phyloP scores from a whole-genome alignment of 306 rosid genomes.

The Quercus rubra region DNA sequence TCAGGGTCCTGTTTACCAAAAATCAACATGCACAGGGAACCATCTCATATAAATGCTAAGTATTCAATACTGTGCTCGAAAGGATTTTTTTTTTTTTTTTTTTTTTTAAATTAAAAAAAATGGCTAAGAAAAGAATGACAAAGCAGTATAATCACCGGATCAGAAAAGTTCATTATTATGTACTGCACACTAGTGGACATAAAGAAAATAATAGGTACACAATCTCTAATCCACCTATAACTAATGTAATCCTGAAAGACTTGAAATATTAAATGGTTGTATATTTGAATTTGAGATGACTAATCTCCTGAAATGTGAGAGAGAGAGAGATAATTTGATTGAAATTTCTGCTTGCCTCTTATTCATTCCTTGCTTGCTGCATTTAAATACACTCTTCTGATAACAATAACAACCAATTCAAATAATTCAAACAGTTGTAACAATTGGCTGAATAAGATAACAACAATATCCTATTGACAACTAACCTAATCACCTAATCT shows the following conservation, averaged over 20 bases:
- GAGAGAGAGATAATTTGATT: no score
- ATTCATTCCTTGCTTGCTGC: no score
- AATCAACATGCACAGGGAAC: neutral
- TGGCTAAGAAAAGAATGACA: neutral
- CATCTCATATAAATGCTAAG: neutral
- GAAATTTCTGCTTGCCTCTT: no score
- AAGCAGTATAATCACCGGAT: neutral
- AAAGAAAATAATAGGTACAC: neutral
- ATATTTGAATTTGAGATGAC: no score
- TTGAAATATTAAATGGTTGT: no score
- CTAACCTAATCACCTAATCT: no score
- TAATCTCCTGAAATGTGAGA: no score
- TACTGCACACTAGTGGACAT: neutral
- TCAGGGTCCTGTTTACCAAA: neutral
- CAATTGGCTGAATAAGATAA: no score
- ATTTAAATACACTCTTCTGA: no score
- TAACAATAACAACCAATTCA: no score
- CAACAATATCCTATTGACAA: no score
- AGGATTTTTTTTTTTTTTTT: neutral
- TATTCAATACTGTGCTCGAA: neutral
- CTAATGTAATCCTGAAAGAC: neutral
- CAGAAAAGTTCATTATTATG: neutral
- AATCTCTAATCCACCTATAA: neutral
- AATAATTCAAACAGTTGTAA: no score
- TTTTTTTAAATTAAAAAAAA: neutral